phyloP scores from a whole-genome alignment of 352 stramenopile genomes.

The Globisporangium alternatum region DNA sequence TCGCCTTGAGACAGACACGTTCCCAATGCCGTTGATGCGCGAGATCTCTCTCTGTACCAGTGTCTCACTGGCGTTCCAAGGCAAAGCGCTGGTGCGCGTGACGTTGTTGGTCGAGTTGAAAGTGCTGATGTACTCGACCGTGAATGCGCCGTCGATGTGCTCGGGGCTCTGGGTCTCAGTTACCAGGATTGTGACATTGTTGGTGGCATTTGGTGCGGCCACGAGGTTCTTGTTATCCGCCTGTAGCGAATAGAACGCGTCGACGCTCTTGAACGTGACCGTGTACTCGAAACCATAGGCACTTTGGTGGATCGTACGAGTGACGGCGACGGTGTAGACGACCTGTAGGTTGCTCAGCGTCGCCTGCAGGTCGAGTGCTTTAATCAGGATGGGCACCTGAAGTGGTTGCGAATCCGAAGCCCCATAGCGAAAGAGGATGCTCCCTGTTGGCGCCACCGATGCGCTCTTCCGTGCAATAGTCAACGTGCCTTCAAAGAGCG shows the following conservation, averaged over 20 bases:
- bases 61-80: conserved; percentile 47
- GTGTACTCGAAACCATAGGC: conserved; percentile 46
- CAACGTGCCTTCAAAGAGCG: conserved; percentile 45
- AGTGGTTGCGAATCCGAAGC: conserved; percentile 12
- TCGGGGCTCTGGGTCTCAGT: conserved; percentile 34
- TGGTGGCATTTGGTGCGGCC: conserved; percentile 12
- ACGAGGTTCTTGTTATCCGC: conserved; percentile 22
- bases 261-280: conserved; percentile 55
- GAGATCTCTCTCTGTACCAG: conserved; percentile 31
- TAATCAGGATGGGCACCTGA: conserved; percentile 20
- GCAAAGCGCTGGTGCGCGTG: conserved; percentile 29
- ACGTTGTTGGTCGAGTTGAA: conserved; percentile 37
- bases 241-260: conserved; percentile 32
- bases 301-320: conserved; percentile 15
- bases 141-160: conserved; percentile 46
- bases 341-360: conserved; percentile 26
- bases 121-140: conserved; percentile 38
- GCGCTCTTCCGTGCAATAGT: conserved; percentile 13
- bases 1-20: conserved; percentile 34
- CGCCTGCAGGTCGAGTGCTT: conserved; percentile 28
- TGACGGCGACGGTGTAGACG: conserved; percentile 34
- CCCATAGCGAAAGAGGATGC: conserved; percentile 47
- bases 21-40: conserved; percentile 48
- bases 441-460: conserved; percentile 30
- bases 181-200: conserved; percentile 16